Percentiles rank a stretch among this genome's conserved stretches.
These are phyloP conservation scores for Trichocladium uniseriatum DNA, from an alignment of 495 filamentous ascomycete species.

Conservation along the genomic window DNA sequence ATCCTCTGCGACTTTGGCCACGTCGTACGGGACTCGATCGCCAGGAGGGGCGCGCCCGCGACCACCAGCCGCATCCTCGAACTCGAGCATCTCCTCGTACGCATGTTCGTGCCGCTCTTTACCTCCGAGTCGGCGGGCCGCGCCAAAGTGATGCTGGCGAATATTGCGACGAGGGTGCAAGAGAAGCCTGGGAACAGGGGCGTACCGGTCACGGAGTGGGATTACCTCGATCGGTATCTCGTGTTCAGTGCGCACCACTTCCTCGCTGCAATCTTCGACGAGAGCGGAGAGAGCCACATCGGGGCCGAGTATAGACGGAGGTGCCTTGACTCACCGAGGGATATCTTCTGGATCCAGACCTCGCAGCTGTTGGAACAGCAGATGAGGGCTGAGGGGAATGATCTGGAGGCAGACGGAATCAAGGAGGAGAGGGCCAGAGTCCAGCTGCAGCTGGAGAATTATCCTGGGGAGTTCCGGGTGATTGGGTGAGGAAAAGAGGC, in stretches of 20 bases:
- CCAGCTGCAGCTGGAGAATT: too few species aligned
- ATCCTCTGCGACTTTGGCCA: slow-evolving; percentile 12
- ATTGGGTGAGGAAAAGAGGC: too few species aligned
- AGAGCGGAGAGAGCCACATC: slow-evolving; percentile 3
- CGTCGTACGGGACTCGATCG: not conserved
- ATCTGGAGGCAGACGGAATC: slow-evolving; percentile 17
- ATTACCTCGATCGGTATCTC: slow-evolving; percentile 22
- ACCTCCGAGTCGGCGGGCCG: slow-evolving; percentile 2
- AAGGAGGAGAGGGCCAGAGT: slow-evolving; percentile 2
- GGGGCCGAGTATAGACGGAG: slow-evolving; percentile 7
- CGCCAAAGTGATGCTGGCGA: slow-evolving; percentile 11
- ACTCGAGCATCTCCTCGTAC: slow-evolving; percentile 17
- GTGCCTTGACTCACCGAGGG: slow-evolving; percentile 15
- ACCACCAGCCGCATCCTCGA: slow-evolving; percentile 20
- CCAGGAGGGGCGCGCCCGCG: slow-evolving; percentile 1
- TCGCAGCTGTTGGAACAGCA: slow-evolving; percentile 15
- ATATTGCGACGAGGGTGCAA: slow-evolving; percentile 6
- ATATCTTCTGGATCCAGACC: slow-evolving; percentile 27
- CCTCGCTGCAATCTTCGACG: slow-evolving; percentile 21
- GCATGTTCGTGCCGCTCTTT: slow-evolving; percentile 28
- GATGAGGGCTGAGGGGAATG: slow-evolving; percentile 11
- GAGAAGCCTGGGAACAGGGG: not conserved
- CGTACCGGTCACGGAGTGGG: not conserved
- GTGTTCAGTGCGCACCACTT: slow-evolving; percentile 23
- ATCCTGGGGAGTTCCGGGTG: too few species aligned